These are phyloP conservation scores for Talaromyces adpressus DNA, from an alignment of 495 filamentous ascomycete species.

Conservation along the genomic window DNA sequence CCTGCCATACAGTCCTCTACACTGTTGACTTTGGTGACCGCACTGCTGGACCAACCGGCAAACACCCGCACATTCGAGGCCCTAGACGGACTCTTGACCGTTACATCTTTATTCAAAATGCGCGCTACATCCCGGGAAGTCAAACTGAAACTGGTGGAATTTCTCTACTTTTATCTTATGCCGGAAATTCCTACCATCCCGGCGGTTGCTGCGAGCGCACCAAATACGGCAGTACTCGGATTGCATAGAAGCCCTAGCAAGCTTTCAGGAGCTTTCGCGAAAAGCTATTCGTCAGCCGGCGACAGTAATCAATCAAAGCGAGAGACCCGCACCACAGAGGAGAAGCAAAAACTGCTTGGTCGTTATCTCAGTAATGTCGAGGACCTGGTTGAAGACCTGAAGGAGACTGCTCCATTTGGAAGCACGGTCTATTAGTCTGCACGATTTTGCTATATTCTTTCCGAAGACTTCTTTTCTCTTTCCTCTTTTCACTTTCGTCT, in stretches of 20 bases:
- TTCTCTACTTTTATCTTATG: constrained; percentile 97
- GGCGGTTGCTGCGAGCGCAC: constrained; percentile 29
- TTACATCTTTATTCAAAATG: constrained; percentile 89
- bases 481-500: constrained; percentile 6
- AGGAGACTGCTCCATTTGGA: constrained; percentile 58
- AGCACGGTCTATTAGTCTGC: constrained; percentile 32
- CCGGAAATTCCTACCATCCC: constrained; percentile 63
- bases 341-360: constrained; percentile 80
- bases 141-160: constrained; percentile 88
- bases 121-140: constrained; percentile 77
- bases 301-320: constrained; percentile 27
- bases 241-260: constrained; percentile 70
- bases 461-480: constrained; percentile 14
- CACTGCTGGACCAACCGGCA: constrained; percentile 70
- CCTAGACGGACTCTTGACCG: constrained; percentile 85
- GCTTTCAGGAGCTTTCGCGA: constrained; percentile 32
- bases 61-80: constrained; percentile 89
- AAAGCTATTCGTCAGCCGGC: constrained; percentile 33
- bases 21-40: constrained; percentile 81
- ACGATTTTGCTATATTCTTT: constrained; percentile 3
- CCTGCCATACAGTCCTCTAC: constrained; percentile 86
- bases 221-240: constrained; percentile 30
- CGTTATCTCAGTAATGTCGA: constrained; percentile 84
- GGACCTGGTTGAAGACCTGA: constrained; percentile 82
- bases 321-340: constrained; percentile 65